phyloP scores from a whole-genome alignment of 2,329 filamentous ascomycete species.

The Claviceps fusiformis region DNA sequence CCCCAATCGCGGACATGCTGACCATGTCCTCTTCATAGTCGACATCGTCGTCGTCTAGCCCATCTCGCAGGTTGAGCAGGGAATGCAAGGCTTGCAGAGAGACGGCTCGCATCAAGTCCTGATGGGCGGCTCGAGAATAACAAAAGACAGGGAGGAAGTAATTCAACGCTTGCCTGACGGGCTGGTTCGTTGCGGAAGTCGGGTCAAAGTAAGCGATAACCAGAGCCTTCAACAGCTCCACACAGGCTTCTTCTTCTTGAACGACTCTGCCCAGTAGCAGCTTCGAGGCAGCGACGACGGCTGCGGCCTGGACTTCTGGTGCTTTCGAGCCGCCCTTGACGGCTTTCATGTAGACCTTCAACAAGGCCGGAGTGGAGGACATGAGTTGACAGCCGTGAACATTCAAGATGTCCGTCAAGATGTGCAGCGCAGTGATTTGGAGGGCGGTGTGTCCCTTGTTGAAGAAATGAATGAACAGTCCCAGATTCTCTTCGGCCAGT shows the following conservation, averaged over 20 bases:
- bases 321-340: slow-evolving; percentile 58
- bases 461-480: slow-evolving; percentile 91
- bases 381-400: slow-evolving; percentile 74
- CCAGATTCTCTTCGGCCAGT: slow-evolving; percentile 81
- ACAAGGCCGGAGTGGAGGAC: slow-evolving; percentile 50
- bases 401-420: slow-evolving; percentile 83
- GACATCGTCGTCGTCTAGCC: slow-evolving; percentile 59
- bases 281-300: slow-evolving; percentile 72
- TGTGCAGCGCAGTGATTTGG: slow-evolving; percentile 81
- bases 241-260: slow-evolving; percentile 49
- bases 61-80: slow-evolving; percentile 59
- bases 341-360: slow-evolving; percentile 77
- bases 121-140: slow-evolving; percentile 71
- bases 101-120: slow-evolving; percentile 64
- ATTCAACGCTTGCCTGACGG: slow-evolving; percentile 71
- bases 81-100: slow-evolving; percentile 62
- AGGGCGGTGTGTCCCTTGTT: slow-evolving; percentile 80
- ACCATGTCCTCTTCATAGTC: slow-evolving; percentile 70
- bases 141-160: slow-evolving; percentile 95
- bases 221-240: slow-evolving; percentile 71
- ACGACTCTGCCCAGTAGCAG: slow-evolving; percentile 71
- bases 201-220: slow-evolving; percentile 85
- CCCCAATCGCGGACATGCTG: slow-evolving; percentile 61
- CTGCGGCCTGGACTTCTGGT: slow-evolving; percentile 65
- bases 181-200: slow-evolving; percentile 64